These are phyloP conservation scores for Ascochyta lentis DNA, from an alignment of 2,329 filamentous ascomycete species.

Conservation along the genomic window DNA sequence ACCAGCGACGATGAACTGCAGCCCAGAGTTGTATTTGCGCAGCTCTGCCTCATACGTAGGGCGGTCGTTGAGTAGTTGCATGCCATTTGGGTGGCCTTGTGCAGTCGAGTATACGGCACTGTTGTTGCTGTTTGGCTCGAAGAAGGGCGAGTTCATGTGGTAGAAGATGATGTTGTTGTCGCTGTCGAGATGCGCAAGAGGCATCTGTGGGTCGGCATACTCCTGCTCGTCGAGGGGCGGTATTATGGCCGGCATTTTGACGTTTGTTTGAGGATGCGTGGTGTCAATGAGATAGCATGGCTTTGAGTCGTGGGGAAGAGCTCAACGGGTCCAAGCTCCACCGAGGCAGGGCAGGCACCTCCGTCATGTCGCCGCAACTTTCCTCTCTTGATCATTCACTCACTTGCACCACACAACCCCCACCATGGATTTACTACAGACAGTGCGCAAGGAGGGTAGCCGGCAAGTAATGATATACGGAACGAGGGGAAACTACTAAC, in stretches of 20 bases:
- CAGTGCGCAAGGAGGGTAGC: slow-evolving; percentile 85
- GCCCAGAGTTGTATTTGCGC: slow-evolving; percentile 58
- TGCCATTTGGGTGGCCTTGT: slow-evolving; percentile 56
- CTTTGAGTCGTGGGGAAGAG: slow-evolving; percentile 9
- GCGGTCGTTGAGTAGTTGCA: slow-evolving; percentile 61
- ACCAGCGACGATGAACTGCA: slow-evolving; percentile 66
- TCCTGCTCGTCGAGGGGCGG: slow-evolving; percentile 44
- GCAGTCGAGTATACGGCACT: slow-evolving; percentile 60
- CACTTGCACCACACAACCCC: slow-evolving; percentile 19
- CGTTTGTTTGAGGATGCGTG: background rate
- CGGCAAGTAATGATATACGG: slow-evolving; percentile 57
- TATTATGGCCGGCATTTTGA: slow-evolving; percentile 36
- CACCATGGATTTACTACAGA: slow-evolving; percentile 89
- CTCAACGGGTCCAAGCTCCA: slow-evolving; percentile 10
- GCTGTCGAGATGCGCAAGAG: slow-evolving; percentile 34
- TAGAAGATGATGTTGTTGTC: slow-evolving; percentile 62
- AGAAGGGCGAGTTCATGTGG: slow-evolving; percentile 69
- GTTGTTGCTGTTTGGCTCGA: slow-evolving; percentile 67
- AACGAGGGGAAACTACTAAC: slow-evolving; percentile 1
- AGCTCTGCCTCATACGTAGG: slow-evolving; percentile 63
- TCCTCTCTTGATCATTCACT: slow-evolving; percentile 6
- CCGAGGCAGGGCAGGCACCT: slow-evolving; percentile 25
- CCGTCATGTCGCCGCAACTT: slow-evolving; percentile 35
- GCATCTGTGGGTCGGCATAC: slow-evolving; percentile 33
- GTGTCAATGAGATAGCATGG: slow-evolving; percentile 5